Base-by-base conservation (phyloP, 139 green algal species). In the Klebsormidium nitens region DNA sequence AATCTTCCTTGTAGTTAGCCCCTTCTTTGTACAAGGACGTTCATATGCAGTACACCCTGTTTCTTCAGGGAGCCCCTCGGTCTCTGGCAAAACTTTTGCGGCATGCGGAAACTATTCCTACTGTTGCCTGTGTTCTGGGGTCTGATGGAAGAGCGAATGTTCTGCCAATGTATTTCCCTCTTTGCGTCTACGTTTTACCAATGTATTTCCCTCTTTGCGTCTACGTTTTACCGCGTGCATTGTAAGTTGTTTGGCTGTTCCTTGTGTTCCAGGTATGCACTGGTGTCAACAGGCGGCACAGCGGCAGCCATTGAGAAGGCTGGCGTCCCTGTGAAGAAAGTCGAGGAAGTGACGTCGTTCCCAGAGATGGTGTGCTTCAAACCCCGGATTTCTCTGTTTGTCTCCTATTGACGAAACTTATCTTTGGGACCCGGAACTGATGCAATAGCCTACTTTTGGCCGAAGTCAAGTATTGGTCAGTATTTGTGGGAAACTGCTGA, bases 211-310 rank as follows among this genome's bases (percentile, higher is more conserved):
- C 14, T 50, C 14, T 50, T 50, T 50, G 14, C 14, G 11, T 8
- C 42, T 26, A 8, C 42, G 42, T n/a, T n/a, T 14, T 26, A 14
- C 42, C 11, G 42, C 14, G 42, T 50, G 11, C 42, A 26, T 14
- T 50, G 42, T 8, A 14, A 8, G 11, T 14, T 50, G 42, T 14
- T 50, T 8, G 8, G 8, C 14, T 50, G 42, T 8, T 8, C 42
- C 42, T 14, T 50, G 42, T 50, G 14, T 14, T 50, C 11, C 52
- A 77, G 70, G 26, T 97, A 90, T 78, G 89, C 96, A 42, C 75
- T 98, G 28, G 79, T 98, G 5, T 96, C 89, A 40, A 98, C 94
- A 8, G 94, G 94, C 23, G 94, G 94, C 59, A 96, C 85, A 29
- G 91, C 91, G 23, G 82, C 71, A 2, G 85, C 91, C 2, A 89